phyloP scores from a whole-genome alignment of 768 basidiomycete genomes.

The Omphalotus guepiniiformis region DNA sequence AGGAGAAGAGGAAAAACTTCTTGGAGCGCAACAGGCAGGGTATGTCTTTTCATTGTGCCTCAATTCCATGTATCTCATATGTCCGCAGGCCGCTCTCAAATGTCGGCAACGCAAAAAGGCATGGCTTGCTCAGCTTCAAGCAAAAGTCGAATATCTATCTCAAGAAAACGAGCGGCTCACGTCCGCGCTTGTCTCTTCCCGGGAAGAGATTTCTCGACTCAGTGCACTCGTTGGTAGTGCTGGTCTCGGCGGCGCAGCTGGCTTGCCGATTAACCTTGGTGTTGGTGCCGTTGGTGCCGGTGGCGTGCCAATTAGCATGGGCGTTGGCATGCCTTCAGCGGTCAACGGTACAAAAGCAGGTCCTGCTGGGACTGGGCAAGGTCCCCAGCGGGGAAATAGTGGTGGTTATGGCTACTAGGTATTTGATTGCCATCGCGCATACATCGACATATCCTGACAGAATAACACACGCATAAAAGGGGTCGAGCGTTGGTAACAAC shows the following conservation, averaged over 20 bases:
- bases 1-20: constrained; percentile 96
- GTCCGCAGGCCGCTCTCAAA: constrained; percentile 81
- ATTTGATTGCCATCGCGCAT: too few species aligned
- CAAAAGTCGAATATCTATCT: constrained; percentile 88
- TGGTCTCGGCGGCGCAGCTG: constrained; percentile 38
- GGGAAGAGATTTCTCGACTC: constrained; percentile 89
- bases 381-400: too few species aligned
- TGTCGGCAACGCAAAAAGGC: constrained; percentile 99
- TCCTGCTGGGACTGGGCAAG: too few species aligned
- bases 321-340: background rate
- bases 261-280: background rate
- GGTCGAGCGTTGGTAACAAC: too few species aligned
- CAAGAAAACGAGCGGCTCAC: constrained; percentile 95
- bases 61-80: constrained; percentile 10
- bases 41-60: constrained; percentile 29
- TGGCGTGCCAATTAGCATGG: constrained; percentile 3
- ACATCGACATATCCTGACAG: too few species aligned
- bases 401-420: too few species aligned
- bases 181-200: constrained; percentile 77
- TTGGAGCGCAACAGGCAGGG: constrained; percentile 97
- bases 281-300: background rate
- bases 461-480: too few species aligned
- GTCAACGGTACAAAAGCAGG: too few species aligned
- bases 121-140: constrained; percentile 90
- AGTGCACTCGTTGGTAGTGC: constrained; percentile 66